Evolutionary conservation across 2,329 filamentous ascomycete species (phyloP), one percentile per base, ranked within the genome.

Genomic region (Saccharata proteae): DNA sequence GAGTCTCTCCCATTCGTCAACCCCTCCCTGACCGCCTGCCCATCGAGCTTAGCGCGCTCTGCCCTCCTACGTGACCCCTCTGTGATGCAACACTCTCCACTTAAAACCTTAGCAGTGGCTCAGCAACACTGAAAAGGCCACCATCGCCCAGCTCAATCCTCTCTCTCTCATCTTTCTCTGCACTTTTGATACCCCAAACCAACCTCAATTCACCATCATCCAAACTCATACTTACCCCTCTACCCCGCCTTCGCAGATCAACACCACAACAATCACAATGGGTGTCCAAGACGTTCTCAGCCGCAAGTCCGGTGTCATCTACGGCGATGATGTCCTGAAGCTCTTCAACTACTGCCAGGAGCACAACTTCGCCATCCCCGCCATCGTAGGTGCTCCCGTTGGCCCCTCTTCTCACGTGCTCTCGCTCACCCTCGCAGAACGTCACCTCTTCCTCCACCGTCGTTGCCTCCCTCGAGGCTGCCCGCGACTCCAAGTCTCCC

Each of bases 321-420:
- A 70, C 46, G 74, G 74, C 48, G 73, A 77, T 46, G 74, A 78
- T 57, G 72, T 77, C 43, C 58, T 71, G 27, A 37, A 39, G 55
- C 80, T 93, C 52, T 93, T 94, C 69, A 72, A 86, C 63, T 83
- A 94, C 62, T 82, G 82, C 46, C 80, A 86, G 58, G 72, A 90
- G 68, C 72, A 93, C 55, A 66, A 79, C 43, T 93, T 85, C 54
- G 86, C 86, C 50, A 84, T 94, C 49, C 86, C 83, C 38, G 83
- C 83, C 53, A 76, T 85, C 58, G 29, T 36, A 16, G 32, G 34
- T 29, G 16, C 26, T 27, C 17, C 6, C 16, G 14, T 18, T n/a
- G 4, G 12, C 11, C 56, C 15, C 32, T 34, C n/a, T 13, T n/a
- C 16, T 7, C 17, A 8, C 11, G 22, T 8, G 17, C 26, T 11